phyloP scores from a whole-genome alignment of 495 filamentous ascomycete genomes.

The Chaetomium cochliodes region DNA sequence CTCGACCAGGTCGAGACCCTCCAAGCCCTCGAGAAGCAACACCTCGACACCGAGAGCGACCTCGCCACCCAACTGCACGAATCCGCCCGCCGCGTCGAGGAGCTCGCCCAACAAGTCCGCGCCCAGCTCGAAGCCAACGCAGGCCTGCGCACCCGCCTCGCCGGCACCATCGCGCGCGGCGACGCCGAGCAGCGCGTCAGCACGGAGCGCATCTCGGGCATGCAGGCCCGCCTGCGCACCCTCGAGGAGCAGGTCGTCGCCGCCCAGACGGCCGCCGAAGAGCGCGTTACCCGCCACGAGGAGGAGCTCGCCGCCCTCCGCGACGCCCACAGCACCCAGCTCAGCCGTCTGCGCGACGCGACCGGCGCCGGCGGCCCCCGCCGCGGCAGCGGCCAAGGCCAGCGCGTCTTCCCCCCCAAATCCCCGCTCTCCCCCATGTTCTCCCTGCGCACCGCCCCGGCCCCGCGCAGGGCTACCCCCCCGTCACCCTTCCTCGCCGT shows the following conservation, averaged over 20 bases:
- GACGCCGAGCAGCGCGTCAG: conserved; percentile 80
- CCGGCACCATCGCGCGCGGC: conserved; percentile 78
- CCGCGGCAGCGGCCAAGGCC: conserved; percentile 24
- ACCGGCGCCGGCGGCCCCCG: conserved; percentile 32
- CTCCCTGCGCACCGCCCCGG: conserved; percentile 20
- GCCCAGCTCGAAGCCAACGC: conserved; percentile 75
- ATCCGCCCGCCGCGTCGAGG: conserved; percentile 72
- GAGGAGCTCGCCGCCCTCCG: conserved; percentile 74
- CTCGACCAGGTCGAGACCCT: conserved; percentile 62
- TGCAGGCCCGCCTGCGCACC: conserved; percentile 74
- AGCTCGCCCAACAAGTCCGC: conserved; percentile 71
- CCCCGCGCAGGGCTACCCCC: conserved; percentile 43
- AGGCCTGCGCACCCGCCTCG: conserved; percentile 73
- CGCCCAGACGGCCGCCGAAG: conserved; percentile 85
- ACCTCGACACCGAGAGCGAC: conserved; percentile 60
- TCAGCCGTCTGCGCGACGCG: conserved; percentile 67
- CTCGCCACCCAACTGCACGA: conserved; percentile 65
- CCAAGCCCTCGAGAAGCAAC: conserved; percentile 58
- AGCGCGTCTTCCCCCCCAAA: conserved; percentile 45
- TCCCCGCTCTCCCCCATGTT: conserved; percentile 68
- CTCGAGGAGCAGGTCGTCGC: conserved; percentile 81
- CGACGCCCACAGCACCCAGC: conserved; percentile 73
- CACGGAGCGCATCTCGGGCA: conserved; percentile 71
- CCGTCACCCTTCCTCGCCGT: conserved; percentile 19
- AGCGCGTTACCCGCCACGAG: conserved; percentile 76